Base-by-base conservation (phyloP, 257 asterid genomes). In the Phtheirospermum japonicum region DNA sequence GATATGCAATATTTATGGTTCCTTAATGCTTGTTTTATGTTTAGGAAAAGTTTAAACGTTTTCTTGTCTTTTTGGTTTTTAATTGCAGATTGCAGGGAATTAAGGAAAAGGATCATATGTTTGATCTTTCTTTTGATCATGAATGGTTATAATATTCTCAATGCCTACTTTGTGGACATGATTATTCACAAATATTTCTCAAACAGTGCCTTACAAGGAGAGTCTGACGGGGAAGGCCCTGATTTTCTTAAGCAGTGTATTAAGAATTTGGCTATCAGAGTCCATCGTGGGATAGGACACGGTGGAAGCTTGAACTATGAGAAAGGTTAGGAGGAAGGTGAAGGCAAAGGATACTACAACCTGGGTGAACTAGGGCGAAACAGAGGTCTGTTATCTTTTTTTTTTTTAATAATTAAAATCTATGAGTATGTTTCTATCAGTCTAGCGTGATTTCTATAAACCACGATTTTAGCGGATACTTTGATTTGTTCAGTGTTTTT, bases 381-480 rank as follows among this genome's bases (percentile, higher is more conserved):
- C 45, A 37, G 51, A 31, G 64, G 66, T 67, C 43, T 23, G 43
- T 14, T 14, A 12, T 14, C 51, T 59, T 59, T 58, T 7, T 64
- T 9, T 16, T 45, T 42, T 1, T 56, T 65, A 11, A 7, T 45
- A 45, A 14, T 45, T 45, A 45, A 45, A n/a, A 45, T 45, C 13
- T 4, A 42, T 42, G 14, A 42, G 49, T 14, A 45, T 45, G 51
- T 4, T 45, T 45, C 2, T 45, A 5, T 45, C 13, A 2, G 13
- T 11, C 13, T 45, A 11, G 51, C 11, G 51, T 11, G 9, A 11
- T 45, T 45, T 45, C 18, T 9, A 61, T 30, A 6, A 28, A 61
- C 32, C 17, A 19, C 48, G 16, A 63, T 8, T 46, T 63, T 32
- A 19, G 20, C 31, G 30, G 4, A 33, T 36, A 2, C 7, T n/a